Base-by-base conservation (phyloP, 106 monocot genomes). In the Dactylorhiza incarnata region DNA sequence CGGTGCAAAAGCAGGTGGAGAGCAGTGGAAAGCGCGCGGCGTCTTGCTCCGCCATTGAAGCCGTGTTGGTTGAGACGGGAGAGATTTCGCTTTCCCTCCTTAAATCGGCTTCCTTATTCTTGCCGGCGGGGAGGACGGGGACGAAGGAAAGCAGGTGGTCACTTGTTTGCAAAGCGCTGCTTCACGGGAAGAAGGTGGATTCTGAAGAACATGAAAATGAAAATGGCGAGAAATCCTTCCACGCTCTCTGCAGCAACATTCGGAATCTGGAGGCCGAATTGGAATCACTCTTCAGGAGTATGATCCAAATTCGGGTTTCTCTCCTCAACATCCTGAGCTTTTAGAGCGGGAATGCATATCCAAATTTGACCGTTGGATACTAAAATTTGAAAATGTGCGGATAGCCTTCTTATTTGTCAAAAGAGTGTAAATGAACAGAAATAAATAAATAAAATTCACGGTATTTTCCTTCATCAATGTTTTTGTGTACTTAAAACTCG, bases 1-100 rank as follows among this genome's bases (percentile, higher is more conserved):
- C 43, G 66, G 7, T 49, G 25, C 20, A 24, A 74, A 79, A 49
- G 56, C 65, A 51, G 44, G 74, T 79, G 79, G 73, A 73, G 26
- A 29, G 67, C 68, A 55, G 37, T 19, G 68, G 43, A 19, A 61
- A 48, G 7, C 49, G 17, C 15, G 7, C n/a, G 7, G 7, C n/a
- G 7, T 8, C 48, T 4, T 24, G 24, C 22, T 47, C 29, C 0
- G 26, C 17, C 1, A 17, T 59, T 13, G 20, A 11, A 13, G 45
- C 16, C 16, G 25, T 73, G 19, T 13, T 81, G 74, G 62, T 13
- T 2, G 55, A 81, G 62, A 53, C 80, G 25, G 53, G 55, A 43
- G 69, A 75, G 53, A 74, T 54, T 48, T 24, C 67, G 20, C 16
- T 69, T 13, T 47, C 54, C 16, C 68, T 69, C 3, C 46, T 81